These are phyloP conservation scores for Trametes hirsuta DNA, from an alignment of 1,284 basidiomycete genomes.

Conservation along the genomic window DNA sequence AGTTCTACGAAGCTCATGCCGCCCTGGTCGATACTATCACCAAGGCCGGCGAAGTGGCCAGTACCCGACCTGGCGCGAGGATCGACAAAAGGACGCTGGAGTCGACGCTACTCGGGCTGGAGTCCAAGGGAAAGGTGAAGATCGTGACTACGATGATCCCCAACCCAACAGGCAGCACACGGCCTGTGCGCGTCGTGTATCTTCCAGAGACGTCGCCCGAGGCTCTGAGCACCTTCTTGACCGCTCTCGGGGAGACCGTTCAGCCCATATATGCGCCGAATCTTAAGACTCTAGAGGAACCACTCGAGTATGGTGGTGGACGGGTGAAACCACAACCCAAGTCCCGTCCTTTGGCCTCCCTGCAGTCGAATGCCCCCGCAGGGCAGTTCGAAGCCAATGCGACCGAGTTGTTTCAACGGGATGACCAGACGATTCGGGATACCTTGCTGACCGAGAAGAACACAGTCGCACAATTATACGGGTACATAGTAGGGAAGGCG, in stretches of 20 bases:
- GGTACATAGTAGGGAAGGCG: slow-evolving; percentile 66
- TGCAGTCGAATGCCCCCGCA: slow-evolving; percentile 48
- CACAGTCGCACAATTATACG: slow-evolving; percentile 68
- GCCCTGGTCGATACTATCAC: slow-evolving; percentile 57
- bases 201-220: slow-evolving; percentile 56
- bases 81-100: slow-evolving; percentile 75
- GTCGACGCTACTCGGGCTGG: slow-evolving; percentile 60
- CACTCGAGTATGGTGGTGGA: slow-evolving; percentile 54
- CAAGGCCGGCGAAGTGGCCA: slow-evolving; percentile 63
- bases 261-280: slow-evolving; percentile 36
- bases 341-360: slow-evolving; percentile 39
- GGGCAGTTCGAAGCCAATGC: slow-evolving; percentile 42
- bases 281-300: slow-evolving; percentile 53
- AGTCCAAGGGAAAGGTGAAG: slow-evolving; percentile 65
- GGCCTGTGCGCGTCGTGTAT: slow-evolving; percentile 62
- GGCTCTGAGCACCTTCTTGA: slow-evolving; percentile 55
- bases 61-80: slow-evolving; percentile 64
- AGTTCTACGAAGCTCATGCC: slow-evolving; percentile 67
- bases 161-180: slow-evolving; percentile 53
- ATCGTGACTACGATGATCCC: slow-evolving; percentile 62
- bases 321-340: slow-evolving; percentile 30
- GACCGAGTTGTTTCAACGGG: slow-evolving; percentile 52
- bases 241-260: slow-evolving; percentile 47
- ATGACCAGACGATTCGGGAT: slow-evolving; percentile 56
- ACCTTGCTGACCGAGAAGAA: slow-evolving; percentile 67